phyloP scores from a whole-genome alignment of 192 early-diverging fungal genomes.

The Backusella sp. region DNA sequence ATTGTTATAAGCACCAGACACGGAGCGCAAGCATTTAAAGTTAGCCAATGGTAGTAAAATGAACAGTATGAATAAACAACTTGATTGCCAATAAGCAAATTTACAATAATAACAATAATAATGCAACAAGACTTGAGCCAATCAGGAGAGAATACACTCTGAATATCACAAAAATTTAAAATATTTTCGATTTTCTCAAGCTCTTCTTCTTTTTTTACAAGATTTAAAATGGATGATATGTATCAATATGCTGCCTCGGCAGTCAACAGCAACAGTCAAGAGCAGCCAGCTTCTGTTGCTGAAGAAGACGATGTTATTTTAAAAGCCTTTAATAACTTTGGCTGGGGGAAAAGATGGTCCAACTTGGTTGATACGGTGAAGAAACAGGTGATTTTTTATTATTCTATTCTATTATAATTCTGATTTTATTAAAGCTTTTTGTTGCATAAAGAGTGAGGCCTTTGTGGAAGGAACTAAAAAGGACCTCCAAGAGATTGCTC shows the following conservation, averaged over 20 bases:
- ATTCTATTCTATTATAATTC: not conserved
- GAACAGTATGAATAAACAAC: too few relatives aligned
- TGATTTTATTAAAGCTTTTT: not conserved
- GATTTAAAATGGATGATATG: constrained; percentile 28
- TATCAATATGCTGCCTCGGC: constrained; percentile 31
- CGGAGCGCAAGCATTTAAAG: too few relatives aligned
- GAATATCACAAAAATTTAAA: not conserved
- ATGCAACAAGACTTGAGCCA: not conserved
- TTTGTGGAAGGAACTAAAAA: constrained; percentile 52
- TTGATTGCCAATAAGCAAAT: too few relatives aligned
- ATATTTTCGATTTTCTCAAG: not conserved
- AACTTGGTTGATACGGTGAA: constrained; percentile 31
- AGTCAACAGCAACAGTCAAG: constrained; percentile 21
- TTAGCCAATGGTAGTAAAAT: too few relatives aligned
- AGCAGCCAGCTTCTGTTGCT: not conserved
- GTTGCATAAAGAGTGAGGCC: constrained; percentile 26
- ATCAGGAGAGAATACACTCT: not conserved
- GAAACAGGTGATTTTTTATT: constrained; percentile 28
- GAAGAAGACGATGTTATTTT: constrained; percentile 26
- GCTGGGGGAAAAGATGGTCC: constrained; percentile 18
- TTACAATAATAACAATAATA: not conserved
- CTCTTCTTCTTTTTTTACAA: not conserved
- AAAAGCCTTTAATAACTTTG: constrained; percentile 33
- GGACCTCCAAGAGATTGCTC: constrained; percentile 50
- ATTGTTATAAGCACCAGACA: too few relatives aligned